Base-by-base conservation (phyloP, 441 rosid genomes). In the Populus trichocarpa region DNA sequence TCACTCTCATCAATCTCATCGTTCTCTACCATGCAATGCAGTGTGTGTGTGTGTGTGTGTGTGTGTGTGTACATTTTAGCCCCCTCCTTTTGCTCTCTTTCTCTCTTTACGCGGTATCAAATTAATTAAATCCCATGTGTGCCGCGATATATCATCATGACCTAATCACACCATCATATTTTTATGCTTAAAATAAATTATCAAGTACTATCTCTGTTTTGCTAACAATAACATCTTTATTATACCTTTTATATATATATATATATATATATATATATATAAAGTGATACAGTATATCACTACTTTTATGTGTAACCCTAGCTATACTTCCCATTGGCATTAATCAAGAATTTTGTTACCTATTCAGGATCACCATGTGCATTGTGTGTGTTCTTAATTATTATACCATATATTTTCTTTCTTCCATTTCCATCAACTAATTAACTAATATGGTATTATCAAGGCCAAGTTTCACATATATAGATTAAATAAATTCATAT, bases 101-200 rank as follows among this genome's bases (percentile, higher is more conserved):
- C 3, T 68, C 57, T 59, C 75, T 20, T 38, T 71, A 71, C 57
- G 57, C 20, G 22, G 65, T 28, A 26, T 64, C 33, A 40, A 72
- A 33, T 33, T 33, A 72, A 33, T 33, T 33, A 33, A 42, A 25
- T 75, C 69, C n/a, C 69, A 36, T 75, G 25, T 80, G n/a, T 68
- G 50, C 75, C 18, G 35, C 57, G 11, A n/a, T 78, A 80, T 77
- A 81, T 77, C 84, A 82, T 72, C 85, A 61, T 81, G 84, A 80
- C 84, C 86, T 83, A 83, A 83, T 83, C 78, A 73, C 70, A 69
- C 71, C 76, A 80, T 77, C 70, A 74, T 26, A 16, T 65, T n/a
- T 46, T 76, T 22, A 64, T 66, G 26, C 53, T 42, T 67, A 3
- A 46, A 46, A 46, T 46, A 46, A 46, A 46, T 46, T 40, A 46